Evolutionary conservation across 306 rosid species (phyloP), one percentile per base, ranked within the genome.

Genomic region (Fagus sylvatica): DNA sequence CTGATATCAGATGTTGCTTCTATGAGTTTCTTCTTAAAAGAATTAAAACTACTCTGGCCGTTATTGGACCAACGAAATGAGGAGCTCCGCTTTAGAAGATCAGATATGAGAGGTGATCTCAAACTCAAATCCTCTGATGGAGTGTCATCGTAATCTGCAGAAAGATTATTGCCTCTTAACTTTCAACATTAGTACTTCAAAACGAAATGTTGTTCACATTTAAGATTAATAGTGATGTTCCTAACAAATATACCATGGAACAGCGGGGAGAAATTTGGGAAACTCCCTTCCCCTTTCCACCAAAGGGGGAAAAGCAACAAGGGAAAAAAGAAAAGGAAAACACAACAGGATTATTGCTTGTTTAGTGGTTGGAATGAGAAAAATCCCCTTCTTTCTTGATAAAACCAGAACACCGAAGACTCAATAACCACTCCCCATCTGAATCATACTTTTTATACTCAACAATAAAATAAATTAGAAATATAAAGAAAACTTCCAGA

Each of bases 101-200:
- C 83, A 9, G 84, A 66, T 37, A 66, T 59, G 15, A 57, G 19
- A 75, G 78, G 85, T 57, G 87, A 83, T 55, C 43, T 17, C 33
- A 53, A 48, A 36, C 78, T 64, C 17, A 85, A 76, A 78, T 79
- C 81, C 57, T 77, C 76, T 36, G 73, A 81, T 6, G 85, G 69
- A 12, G 57, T 70, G 77, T 82, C 85, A 6, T 87, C 88, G n/a
- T 87, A 87, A 55, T 87, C 90, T 87, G 79, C 79, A 46, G 28
- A 43, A 46, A 65, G 48, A 22, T 65, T 36, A 65, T 2, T 8
- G 46, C 49, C 70, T 16, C 8, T 22, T 46, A 46, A 46, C 15
- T 17, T 65, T 7, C 48, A 36, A 16, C 67, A 32, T 9, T 60
- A 10, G 17, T 5, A 16, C 66, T 60, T 56, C 1, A 11, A 11